A percentile compares a stretch with the other conserved stretches of the same genome.
These are phyloP conservation scores for Trichoderma hamatum DNA, from an alignment of 2,329 filamentous ascomycete genomes.

Conservation along the genomic window DNA sequence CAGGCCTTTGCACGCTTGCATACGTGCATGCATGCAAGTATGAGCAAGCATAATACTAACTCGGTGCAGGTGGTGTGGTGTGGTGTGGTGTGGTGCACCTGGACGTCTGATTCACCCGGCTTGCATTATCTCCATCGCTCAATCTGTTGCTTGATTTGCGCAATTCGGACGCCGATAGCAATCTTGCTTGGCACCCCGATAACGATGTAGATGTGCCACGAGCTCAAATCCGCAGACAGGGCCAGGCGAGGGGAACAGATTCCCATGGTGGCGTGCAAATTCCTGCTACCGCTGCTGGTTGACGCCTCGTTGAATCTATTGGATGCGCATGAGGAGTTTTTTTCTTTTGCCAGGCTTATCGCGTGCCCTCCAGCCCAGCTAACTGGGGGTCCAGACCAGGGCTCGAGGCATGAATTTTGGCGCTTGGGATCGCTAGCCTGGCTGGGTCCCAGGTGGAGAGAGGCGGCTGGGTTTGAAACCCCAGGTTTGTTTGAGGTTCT, in stretches of 20 bases:
- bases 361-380: conserved; percentile 16
- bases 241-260: background rate
- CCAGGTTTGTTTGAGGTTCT: conserved; percentile 24
- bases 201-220: background rate
- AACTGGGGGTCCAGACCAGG: conserved; percentile 18
- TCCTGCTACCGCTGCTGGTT: conserved; percentile 10
- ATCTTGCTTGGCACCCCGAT: background rate
- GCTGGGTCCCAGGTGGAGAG: conserved; percentile 13
- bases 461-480: conserved; percentile 18
- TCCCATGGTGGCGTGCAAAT: conserved; percentile 8
- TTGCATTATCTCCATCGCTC: conserved; percentile 21
- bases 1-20: background rate
- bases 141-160: conserved; percentile 12
- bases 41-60: background rate
- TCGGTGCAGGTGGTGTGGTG: background rate
- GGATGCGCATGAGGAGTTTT: background rate
- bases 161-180: conserved; percentile 22
- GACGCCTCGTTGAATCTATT: conserved; percentile 21
- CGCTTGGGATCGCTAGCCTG: conserved; percentile 17
- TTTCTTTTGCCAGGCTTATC: conserved; percentile 7
- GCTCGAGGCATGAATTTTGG: conserved; percentile 5
- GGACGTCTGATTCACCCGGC: conserved; percentile 2
- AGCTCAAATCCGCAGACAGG: background rate
- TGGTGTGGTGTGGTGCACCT: background rate
- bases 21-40: background rate